These are phyloP conservation scores for Calonectria multiphialidica DNA, from an alignment of 2,329 filamentous ascomycete genomes.

Conservation along the genomic window DNA sequence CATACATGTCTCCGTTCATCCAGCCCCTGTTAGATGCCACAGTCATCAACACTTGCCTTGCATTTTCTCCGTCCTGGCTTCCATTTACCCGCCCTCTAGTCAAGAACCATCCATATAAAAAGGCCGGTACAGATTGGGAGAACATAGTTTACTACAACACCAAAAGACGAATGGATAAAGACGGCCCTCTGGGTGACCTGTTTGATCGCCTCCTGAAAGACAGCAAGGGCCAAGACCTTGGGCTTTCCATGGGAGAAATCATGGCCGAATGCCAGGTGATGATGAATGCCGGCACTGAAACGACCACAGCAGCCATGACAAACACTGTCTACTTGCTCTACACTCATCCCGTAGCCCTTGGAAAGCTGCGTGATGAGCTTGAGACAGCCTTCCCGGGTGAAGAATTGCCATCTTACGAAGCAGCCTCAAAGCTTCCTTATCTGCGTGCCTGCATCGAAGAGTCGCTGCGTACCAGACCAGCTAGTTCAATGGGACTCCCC, in stretches of 20 bases:
- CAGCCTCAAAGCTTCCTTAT: background rate
- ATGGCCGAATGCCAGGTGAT: conserved; percentile 10
- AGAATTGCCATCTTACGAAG: background rate
- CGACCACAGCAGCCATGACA: conserved; percentile 14
- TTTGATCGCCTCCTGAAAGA: background rate
- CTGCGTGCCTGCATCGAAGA: conserved; percentile 14
- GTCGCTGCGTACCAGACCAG: conserved; percentile 8
- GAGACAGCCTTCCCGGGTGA: background rate
- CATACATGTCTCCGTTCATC: conserved; percentile 6
- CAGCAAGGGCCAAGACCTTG: background rate
- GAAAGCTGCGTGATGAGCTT: background rate
- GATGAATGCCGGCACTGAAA: conserved; percentile 24
- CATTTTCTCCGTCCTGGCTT: background rate
- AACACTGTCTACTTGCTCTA: conserved; percentile 7
- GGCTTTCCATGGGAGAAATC: background rate
- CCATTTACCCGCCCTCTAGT: background rate
- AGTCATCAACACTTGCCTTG: conserved; percentile 3
- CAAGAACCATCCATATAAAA: conserved; percentile 6
- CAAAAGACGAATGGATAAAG: background rate
- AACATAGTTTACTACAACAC: conserved; percentile 15
- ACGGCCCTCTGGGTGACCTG: background rate
- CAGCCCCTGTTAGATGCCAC: conserved; percentile 1
- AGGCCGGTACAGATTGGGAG: background rate
- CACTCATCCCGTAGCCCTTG: background rate
- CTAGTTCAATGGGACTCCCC: conserved; percentile 15